Evolutionary conservation across 2,329 filamentous ascomycete species (phyloP).

Genomic region (Aspergillus persii): DNA sequence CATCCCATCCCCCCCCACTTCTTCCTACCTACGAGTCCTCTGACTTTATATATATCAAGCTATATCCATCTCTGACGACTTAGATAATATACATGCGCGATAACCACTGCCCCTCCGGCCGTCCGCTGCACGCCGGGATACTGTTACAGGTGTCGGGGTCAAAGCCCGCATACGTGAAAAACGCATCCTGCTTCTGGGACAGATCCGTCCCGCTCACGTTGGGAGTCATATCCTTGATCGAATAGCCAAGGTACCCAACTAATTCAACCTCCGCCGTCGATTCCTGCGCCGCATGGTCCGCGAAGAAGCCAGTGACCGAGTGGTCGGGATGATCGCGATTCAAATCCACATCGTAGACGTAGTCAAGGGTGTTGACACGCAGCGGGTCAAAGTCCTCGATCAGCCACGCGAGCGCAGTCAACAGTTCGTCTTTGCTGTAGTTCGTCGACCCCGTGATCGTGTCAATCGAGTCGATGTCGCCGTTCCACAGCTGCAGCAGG

Average conservation of each 20-base stretch:
- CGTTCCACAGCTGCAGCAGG: slow-evolving; percentile 16
- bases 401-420: slow-evolving; percentile 5
- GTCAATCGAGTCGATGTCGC: slow-evolving; percentile 4
- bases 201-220: slow-evolving; percentile 5
- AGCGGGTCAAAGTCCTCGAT: slow-evolving; percentile 7
- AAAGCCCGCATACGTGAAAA: slow-evolving; percentile 8
- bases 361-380: slow-evolving; percentile 17
- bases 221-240: background rate
- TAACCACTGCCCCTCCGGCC: slow-evolving; percentile 6
- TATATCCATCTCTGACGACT: background rate
- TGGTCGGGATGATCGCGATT: slow-evolving; percentile 19
- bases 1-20: too few species aligned
- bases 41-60: too few species aligned
- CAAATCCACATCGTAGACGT: slow-evolving; percentile 6
- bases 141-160: slow-evolving; percentile 5
- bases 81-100: background rate
- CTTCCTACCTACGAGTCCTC: too few species aligned
- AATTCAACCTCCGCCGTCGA: background rate
- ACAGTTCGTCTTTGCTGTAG: slow-evolving; percentile 11
- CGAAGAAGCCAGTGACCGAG: slow-evolving; percentile 13
- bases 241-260: slow-evolving; percentile 7
- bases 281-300: background rate
- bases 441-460: slow-evolving; percentile 2
- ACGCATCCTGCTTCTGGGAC: slow-evolving; percentile 6
- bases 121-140: background rate